A percentile compares a stretch with the other conserved stretches of the same genome.
Conservation (phyloP, 2,329 filamentous ascomycete species). For the Microsporum audouinii region DNA sequence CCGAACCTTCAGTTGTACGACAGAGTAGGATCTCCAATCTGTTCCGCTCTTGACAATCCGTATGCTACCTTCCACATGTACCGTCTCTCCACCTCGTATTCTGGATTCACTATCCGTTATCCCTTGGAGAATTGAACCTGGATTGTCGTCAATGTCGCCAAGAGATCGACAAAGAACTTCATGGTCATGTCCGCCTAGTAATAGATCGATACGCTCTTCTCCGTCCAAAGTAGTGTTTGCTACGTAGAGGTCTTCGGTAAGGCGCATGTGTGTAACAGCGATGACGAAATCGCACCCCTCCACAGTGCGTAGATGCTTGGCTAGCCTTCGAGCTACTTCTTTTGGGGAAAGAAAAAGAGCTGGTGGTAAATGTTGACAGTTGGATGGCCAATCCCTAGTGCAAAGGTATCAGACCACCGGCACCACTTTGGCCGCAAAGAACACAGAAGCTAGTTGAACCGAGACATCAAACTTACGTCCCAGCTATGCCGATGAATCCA, state of each 20-base stretch:
- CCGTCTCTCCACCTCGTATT: not conserved
- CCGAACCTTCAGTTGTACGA: not conserved
- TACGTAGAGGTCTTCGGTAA: not conserved
- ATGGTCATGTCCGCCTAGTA: not conserved
- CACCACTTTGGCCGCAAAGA: not conserved
- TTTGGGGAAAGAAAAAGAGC: not conserved
- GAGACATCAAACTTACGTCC: not conserved
- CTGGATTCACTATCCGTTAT: not conserved
- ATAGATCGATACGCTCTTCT: not conserved
- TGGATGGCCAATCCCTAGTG: not conserved
- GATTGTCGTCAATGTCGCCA: not conserved
- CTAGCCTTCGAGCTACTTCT: not conserved
- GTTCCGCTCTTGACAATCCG: not conserved
- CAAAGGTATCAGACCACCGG: not conserved
- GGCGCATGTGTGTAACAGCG: not conserved
- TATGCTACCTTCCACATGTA: not conserved
- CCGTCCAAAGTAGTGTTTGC: not conserved
- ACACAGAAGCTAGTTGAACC: not conserved
- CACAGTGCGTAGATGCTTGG: not conserved
- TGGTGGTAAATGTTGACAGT: not conserved
- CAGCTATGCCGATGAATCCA: not conserved
- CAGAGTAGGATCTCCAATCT: not conserved
- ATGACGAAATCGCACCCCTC: not conserved
- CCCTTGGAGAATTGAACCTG: not conserved
- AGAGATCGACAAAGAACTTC: not conserved